Conservation (phyloP, 2,329 filamentous ascomycete genomes). For the Colletotrichum tabaci region DNA sequence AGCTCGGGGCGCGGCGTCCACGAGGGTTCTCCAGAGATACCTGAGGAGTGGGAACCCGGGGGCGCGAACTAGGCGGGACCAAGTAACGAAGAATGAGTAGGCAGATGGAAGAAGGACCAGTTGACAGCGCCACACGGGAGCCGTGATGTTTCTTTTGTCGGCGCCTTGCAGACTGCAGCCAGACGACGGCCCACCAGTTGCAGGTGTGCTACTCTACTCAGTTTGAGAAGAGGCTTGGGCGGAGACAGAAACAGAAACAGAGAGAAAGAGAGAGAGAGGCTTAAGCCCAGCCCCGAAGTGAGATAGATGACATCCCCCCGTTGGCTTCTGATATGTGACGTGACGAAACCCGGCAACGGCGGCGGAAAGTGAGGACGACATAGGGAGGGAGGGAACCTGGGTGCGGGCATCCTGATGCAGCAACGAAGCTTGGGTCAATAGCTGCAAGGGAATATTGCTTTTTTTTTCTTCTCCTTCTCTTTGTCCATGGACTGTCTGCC, state of each 20-base stretch:
- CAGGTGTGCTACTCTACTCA: constrained; percentile 19
- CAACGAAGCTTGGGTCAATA: constrained; percentile 5
- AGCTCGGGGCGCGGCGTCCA: constrained; percentile 30
- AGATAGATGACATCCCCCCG: not conserved
- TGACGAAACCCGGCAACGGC: not conserved
- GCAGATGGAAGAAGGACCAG: not conserved
- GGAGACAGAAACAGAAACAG: not conserved
- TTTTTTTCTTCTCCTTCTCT: constrained; percentile 3
- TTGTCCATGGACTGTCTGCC: not conserved
- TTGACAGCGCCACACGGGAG: constrained; percentile 38
- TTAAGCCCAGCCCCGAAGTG: constrained; percentile 7
- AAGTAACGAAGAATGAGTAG: constrained; percentile 4
- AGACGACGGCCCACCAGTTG: constrained; percentile 8
- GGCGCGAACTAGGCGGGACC: constrained; percentile 4
- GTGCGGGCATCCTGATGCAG: constrained; percentile 7
- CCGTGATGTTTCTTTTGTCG: constrained; percentile 31
- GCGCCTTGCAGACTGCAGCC: constrained; percentile 36
- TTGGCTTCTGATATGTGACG: not conserved
- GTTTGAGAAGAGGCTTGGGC: constrained; percentile 6
- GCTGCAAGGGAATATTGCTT: constrained; percentile 18
- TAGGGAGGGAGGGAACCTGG: not conserved
- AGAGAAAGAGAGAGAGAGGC: not conserved
- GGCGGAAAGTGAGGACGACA: not conserved
- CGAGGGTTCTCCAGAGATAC: constrained; percentile 33
- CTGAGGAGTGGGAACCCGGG: not conserved